Conservation (phyloP, 2,329 filamentous ascomycete species). For the Colletotrichum echinochloae region DNA sequence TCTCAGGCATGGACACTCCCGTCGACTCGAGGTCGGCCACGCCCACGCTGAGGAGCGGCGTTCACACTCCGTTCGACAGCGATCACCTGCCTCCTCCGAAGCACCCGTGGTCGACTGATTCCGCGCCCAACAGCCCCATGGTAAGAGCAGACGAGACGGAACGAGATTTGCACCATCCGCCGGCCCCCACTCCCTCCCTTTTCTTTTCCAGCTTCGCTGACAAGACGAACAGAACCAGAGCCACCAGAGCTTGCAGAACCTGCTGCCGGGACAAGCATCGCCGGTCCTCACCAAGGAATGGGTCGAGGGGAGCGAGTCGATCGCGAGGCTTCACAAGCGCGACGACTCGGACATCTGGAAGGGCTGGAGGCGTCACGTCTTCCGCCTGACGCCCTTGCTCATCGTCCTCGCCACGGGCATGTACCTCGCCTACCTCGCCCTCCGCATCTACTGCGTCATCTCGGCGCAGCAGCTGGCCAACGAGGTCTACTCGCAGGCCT, state of each 20-base stretch:
- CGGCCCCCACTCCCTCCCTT: no score
- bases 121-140: constrained; percentile 45
- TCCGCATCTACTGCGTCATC: constrained; percentile 65
- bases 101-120: constrained; percentile 37
- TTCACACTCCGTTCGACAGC: constrained; percentile 45
- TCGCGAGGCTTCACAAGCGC: constrained; percentile 56
- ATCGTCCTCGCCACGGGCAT: constrained; percentile 56
- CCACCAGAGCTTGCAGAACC: constrained; percentile 55
- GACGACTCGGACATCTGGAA: constrained; percentile 58
- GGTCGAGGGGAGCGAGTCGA: constrained; percentile 49
- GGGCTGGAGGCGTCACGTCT: constrained; percentile 57
- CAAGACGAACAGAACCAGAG: constrained; percentile 53
- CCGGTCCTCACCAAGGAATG: constrained; percentile 48
- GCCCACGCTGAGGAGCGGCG: constrained; percentile 47
- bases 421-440: constrained; percentile 62
- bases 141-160: constrained; percentile 33
- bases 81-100: constrained; percentile 37
- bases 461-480: constrained; percentile 58
- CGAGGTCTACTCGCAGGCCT: constrained; percentile 61
- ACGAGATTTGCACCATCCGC: background rate
- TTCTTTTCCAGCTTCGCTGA: background rate
- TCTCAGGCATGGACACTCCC: constrained; percentile 41
- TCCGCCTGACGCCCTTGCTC: constrained; percentile 52
- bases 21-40: constrained; percentile 45
- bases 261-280: constrained; percentile 51